Evolutionary conservation across 345 rosid species (phyloP).

Genomic region (Pistacia atlantica): DNA sequence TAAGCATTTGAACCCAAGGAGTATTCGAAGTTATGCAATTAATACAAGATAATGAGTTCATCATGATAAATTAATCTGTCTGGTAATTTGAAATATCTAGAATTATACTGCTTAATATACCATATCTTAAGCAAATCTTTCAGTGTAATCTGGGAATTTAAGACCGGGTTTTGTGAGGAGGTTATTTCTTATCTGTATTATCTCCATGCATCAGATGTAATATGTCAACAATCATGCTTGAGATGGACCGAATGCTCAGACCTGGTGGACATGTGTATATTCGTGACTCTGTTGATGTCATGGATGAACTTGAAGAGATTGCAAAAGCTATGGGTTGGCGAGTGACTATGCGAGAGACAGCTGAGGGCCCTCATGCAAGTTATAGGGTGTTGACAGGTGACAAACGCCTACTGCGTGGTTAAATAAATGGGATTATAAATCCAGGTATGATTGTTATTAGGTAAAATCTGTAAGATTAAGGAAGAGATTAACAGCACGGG

Average conservation of each 20-base stretch:
- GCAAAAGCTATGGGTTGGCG: slow-evolving; percentile 90
- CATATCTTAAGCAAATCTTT: neutral
- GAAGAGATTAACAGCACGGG: neutral
- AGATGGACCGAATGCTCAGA: slow-evolving; percentile 96
- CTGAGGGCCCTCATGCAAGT: slow-evolving; percentile 98
- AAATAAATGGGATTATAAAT: slow-evolving; percentile 16
- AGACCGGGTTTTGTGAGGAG: neutral
- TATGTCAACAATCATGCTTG: slow-evolving; percentile 86
- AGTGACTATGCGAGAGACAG: slow-evolving; percentile 58
- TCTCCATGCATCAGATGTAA: slow-evolving; percentile 61
- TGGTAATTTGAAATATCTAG: neutral
- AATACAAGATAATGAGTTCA: neutral
- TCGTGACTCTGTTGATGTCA: slow-evolving; percentile 69
- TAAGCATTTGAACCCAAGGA: neutral
- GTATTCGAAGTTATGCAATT: neutral
- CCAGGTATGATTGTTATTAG: neutral
- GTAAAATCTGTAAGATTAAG: slow-evolving; percentile 10
- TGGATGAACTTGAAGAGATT: slow-evolving; percentile 78
- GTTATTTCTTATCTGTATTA: neutral
- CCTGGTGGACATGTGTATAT: slow-evolving; percentile 94
- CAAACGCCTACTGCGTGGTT: slow-evolving; percentile 54
- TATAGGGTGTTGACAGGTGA: slow-evolving; percentile 78
- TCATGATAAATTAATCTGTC: neutral
- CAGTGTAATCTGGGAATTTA: neutral
- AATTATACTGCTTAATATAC: neutral